Evolutionary conservation across 257 asterid species (phyloP).

Genomic region (Petrea volubilis): DNA sequence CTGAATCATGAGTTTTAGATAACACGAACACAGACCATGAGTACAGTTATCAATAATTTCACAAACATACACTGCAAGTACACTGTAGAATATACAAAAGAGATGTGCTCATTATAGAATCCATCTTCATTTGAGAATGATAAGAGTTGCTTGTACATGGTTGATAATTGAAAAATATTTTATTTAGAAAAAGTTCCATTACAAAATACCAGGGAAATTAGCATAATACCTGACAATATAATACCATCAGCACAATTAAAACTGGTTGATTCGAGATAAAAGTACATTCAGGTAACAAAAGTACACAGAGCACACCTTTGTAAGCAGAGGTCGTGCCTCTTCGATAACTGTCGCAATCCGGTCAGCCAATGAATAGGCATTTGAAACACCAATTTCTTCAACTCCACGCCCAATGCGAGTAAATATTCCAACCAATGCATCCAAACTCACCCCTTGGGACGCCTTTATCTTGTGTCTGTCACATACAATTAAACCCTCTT

Average conservation of each 20-base stretch:
- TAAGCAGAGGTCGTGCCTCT: conserved; percentile 86
- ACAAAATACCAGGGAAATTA: neutral
- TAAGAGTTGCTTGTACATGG: neutral
- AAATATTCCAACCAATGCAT: conserved; percentile 92
- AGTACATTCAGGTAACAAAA: conserved; percentile 4
- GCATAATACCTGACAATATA: neutral
- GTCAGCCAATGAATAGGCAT: conserved; percentile 72
- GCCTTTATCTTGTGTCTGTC: conserved; percentile 90
- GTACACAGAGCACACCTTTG: conserved; percentile 65
- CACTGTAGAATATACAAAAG: neutral
- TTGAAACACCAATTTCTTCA: conserved; percentile 80
- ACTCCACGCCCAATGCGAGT: conserved; percentile 96
- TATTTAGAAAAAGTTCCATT: neutral
- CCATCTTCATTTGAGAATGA: neutral
- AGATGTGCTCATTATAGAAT: neutral
- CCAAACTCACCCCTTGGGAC: conserved; percentile 92
- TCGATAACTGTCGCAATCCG: conserved; percentile 72
- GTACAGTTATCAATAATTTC: neutral
- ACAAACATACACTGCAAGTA: neutral
- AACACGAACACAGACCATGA: neutral
- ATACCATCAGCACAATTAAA: conserved; percentile 1
- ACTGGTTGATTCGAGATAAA: conserved; percentile 5
- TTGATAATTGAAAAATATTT: neutral
- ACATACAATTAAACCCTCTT: conserved; percentile 88
- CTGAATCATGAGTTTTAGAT: conserved; percentile 2